Evolutionary conservation across 495 filamentous ascomycete species (phyloP).

Genomic region (Polyplosphaeria fusca): DNA sequence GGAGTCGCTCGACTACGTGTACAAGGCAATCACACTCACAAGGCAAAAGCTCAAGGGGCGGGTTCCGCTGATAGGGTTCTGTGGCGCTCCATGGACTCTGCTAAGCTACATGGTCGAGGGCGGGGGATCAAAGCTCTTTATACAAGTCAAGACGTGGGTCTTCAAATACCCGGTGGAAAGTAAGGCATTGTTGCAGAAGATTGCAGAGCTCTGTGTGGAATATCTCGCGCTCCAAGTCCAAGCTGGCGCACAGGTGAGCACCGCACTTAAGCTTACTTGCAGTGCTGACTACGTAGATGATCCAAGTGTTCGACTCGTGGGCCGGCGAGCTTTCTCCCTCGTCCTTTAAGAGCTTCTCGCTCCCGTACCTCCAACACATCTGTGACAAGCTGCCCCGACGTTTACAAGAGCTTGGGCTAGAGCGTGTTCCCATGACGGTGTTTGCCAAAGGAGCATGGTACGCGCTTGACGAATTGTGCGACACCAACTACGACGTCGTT

Average conservation of each 20-base stretch:
- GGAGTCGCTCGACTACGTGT: slow-evolving; percentile 84
- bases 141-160: slow-evolving; percentile 89
- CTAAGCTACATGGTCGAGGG: slow-evolving; percentile 99
- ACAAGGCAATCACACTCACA: slow-evolving; percentile 88
- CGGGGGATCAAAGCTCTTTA: slow-evolving; percentile 89
- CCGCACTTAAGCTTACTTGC: background rate
- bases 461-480: slow-evolving; percentile 80
- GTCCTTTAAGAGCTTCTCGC: slow-evolving; percentile 75
- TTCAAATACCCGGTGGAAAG: slow-evolving; percentile 81
- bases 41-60: slow-evolving; percentile 80
- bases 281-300: slow-evolving; percentile 52
- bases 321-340: slow-evolving; percentile 85
- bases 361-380: slow-evolving; percentile 84
- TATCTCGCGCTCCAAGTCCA: slow-evolving; percentile 88
- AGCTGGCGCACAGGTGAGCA: slow-evolving; percentile 75
- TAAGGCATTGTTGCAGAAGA: slow-evolving; percentile 80
- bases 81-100: slow-evolving; percentile 93
- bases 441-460: slow-evolving; percentile 99
- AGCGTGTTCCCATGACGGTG: slow-evolving; percentile 93
- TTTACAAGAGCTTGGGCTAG: slow-evolving; percentile 67
- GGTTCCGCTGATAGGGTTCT: slow-evolving; percentile 95
- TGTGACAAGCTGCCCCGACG: slow-evolving; percentile 68
- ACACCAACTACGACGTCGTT: slow-evolving; percentile 87
- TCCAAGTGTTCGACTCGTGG: slow-evolving; percentile 99
- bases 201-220: slow-evolving; percentile 87